Conservation (phyloP, 805 yeast species). For the Metschnikowia anglica region DNA sequence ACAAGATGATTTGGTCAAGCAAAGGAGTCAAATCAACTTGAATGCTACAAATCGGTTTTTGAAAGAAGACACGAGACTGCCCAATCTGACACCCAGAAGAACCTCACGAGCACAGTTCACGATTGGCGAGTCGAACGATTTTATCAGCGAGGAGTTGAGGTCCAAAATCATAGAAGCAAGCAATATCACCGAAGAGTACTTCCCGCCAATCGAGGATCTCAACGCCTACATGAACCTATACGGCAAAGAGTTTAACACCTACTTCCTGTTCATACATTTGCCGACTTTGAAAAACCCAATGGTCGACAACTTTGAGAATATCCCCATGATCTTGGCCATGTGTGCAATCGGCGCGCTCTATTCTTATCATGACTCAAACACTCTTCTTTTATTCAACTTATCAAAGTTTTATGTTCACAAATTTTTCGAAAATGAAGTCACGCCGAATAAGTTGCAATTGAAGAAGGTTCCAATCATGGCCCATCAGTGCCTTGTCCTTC, state of each 20-base stretch:
- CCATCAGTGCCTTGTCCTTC: constrained; percentile 55
- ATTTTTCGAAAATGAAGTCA: constrained; percentile 55
- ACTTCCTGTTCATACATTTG: constrained; percentile 81
- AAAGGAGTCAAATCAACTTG: constrained; percentile 22
- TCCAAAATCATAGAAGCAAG: constrained; percentile 51
- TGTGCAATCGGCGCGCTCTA: constrained; percentile 89
- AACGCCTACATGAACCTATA: constrained; percentile 75
- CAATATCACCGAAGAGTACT: constrained; percentile 54
- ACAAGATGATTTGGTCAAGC: constrained; percentile 64
- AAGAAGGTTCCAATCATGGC: constrained; percentile 58
- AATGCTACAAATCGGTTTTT: background rate
- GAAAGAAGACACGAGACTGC: constrained; percentile 3
- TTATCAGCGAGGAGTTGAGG: constrained; percentile 54
- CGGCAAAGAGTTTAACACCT: constrained; percentile 74
- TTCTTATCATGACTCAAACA: constrained; percentile 75
- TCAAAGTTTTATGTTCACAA: constrained; percentile 66
- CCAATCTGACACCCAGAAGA: constrained; percentile 2
- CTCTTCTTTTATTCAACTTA: constrained; percentile 66
- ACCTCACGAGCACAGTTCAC: constrained; percentile 20
- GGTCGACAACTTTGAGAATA: constrained; percentile 44
- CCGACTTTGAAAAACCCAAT: constrained; percentile 49
- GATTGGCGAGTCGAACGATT: constrained; percentile 22
- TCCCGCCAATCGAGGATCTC: constrained; percentile 74
- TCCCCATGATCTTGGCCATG: constrained; percentile 75
- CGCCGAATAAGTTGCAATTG: constrained; percentile 44